A percentile compares a stretch with the other conserved stretches of the same genome.
Conservation (phyloP, 108 stramenopile genomes). For the Cylindrotheca closterium region DNA sequence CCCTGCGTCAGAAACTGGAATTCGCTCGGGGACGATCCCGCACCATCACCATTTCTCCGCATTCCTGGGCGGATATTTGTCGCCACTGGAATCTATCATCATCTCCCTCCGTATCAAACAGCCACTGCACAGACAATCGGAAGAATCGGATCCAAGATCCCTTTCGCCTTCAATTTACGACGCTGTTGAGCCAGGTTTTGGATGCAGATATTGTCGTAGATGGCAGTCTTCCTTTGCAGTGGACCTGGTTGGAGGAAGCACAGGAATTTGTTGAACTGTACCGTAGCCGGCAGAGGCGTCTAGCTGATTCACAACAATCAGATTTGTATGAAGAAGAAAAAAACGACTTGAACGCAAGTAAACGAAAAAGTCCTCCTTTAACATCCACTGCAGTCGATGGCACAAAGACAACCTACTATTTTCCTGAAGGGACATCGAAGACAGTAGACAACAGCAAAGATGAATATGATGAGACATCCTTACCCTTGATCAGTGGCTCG, state of each 20-base stretch:
- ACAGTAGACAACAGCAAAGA: constrained; percentile 7
- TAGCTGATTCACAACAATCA: too few species aligned
- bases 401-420: constrained; percentile 19
- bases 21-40: constrained; percentile 1
- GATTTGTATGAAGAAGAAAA: neutral
- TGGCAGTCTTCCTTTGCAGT: constrained; percentile 65
- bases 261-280: constrained; percentile 74
- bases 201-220: constrained; percentile 66
- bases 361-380: constrained; percentile 31
- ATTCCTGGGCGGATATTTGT: constrained; percentile 71
- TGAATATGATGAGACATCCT: neutral
- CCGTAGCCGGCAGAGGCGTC: constrained; percentile 20
- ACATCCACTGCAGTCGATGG: constrained; percentile 33
- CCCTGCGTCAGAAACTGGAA: constrained; percentile 27
- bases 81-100: constrained; percentile 52
- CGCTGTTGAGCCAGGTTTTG: constrained; percentile 51
- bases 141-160: neutral
- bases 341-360: neutral
- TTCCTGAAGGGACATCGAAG: constrained; percentile 35
- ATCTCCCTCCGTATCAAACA: too few species aligned
- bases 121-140: neutral
- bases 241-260: constrained; percentile 78
- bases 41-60: constrained; percentile 68
- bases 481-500: constrained; percentile 87
- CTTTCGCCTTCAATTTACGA: constrained; percentile 20